Percentiles rank a stretch among this genome's conserved stretches.
phyloP scores from a whole-genome alignment of 129 eudicot species.

The Pulicaria dysenterica region DNA sequence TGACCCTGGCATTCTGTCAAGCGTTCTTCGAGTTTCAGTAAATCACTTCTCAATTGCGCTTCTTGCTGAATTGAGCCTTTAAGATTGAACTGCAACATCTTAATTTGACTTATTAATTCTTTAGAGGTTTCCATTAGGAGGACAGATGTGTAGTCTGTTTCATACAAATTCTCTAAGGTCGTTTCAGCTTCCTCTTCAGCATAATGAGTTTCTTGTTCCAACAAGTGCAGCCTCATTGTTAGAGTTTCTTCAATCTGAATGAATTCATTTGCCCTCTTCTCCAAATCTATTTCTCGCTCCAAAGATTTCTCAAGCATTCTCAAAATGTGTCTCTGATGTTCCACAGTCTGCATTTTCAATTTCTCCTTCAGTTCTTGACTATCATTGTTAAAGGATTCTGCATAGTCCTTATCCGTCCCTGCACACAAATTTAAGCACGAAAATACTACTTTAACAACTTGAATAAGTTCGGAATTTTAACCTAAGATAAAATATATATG shows the following conservation, averaged over 20 bases:
- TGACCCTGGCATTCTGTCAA: slow-evolving; percentile 35
- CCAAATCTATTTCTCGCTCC: slow-evolving; percentile 79
- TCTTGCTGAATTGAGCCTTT: slow-evolving; percentile 64
- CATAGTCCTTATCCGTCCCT: slow-evolving; percentile 4
- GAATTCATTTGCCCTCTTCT: slow-evolving; percentile 55
- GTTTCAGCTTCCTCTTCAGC: slow-evolving; percentile 62
- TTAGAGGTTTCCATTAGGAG: slow-evolving; percentile 60
- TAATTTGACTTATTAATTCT: slow-evolving; percentile 52
- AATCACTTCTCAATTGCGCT: slow-evolving; percentile 38
- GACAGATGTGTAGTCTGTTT: slow-evolving; percentile 63
- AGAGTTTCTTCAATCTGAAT: slow-evolving; percentile 58
- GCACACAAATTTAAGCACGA: too few relatives aligned
- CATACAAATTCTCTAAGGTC: slow-evolving; percentile 55
- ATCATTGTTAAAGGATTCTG: slow-evolving; percentile 26
- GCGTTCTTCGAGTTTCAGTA: slow-evolving; percentile 29
- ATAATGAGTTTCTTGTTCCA: slow-evolving; percentile 46
- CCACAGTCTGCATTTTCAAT: slow-evolving; percentile 73
- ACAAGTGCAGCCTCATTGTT: slow-evolving; percentile 47
- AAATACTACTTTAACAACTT: too few relatives aligned
- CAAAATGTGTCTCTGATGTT: slow-evolving; percentile 66
- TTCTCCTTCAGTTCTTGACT: slow-evolving; percentile 36
- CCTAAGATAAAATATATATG: too few relatives aligned
- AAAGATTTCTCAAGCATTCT: slow-evolving; percentile 84
- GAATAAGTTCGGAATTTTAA: too few relatives aligned
- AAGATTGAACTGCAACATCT: slow-evolving; percentile 45